Percentiles rank a stretch among this genome's conserved stretches.
phyloP scores from a whole-genome alignment of 2,329 filamentous ascomycete genomes.

The Colletotrichum simmondsii region DNA sequence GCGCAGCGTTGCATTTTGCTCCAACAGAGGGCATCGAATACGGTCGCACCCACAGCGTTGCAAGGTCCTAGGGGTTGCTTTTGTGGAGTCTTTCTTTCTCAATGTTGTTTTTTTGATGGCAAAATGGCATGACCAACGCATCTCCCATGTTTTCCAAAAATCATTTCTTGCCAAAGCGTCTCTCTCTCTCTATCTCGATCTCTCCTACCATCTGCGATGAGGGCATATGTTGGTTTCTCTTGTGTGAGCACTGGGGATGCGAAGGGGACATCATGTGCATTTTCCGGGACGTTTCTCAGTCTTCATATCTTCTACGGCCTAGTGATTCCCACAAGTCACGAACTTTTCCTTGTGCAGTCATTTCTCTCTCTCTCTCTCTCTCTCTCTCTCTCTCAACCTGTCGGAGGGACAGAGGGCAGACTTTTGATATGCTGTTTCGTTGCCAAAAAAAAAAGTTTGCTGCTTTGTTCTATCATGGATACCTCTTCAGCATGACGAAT shows the following conservation, averaged over 20 bases:
- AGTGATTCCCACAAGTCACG: constrained; percentile 35
- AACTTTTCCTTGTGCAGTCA: constrained; percentile 28
- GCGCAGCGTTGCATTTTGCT: constrained; percentile 10
- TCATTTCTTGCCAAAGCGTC: constrained; percentile 30
- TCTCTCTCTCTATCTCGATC: constrained; percentile 26
- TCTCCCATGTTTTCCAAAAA: constrained; percentile 30
- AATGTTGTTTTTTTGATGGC: constrained; percentile 29
- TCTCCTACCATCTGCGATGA: constrained; percentile 30
- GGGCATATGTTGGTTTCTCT: constrained; percentile 29
- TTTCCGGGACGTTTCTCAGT: constrained; percentile 22
- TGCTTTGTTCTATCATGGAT: constrained; percentile 36
- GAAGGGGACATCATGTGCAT: constrained; percentile 29
- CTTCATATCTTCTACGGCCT: constrained; percentile 31
- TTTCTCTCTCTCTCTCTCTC: constrained; percentile 28
- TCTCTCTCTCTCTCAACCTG: constrained; percentile 2
- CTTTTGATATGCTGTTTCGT: constrained; percentile 28
- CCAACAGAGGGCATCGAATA: constrained; percentile 16
- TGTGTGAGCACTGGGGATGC: constrained; percentile 30
- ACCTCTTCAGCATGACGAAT: constrained; percentile 36
- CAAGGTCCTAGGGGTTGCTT: constrained; percentile 25
- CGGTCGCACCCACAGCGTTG: constrained; percentile 23
- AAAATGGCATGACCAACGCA: constrained; percentile 30
- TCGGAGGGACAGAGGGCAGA: constrained; percentile 28
- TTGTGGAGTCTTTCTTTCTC: constrained; percentile 10
- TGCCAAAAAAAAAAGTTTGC: constrained; percentile 31